Percentiles rank a stretch among this genome's conserved stretches.
These are phyloP conservation scores for Sclerospora graminicola DNA, from an alignment of 352 stramenopile genomes.

Conservation along the genomic window DNA sequence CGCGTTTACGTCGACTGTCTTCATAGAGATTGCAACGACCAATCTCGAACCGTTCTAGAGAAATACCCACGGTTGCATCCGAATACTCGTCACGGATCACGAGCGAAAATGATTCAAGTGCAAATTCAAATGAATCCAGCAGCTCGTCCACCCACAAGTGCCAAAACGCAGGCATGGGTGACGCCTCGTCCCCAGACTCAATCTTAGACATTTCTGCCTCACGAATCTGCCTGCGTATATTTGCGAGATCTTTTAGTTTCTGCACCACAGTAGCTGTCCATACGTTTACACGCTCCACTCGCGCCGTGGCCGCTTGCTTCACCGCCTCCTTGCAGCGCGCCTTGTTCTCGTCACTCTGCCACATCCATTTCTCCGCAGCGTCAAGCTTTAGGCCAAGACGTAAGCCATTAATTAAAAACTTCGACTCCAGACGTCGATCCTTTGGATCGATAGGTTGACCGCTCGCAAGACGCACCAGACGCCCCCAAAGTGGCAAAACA, in stretches of 20 bases:
- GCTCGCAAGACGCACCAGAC: constrained; percentile 14
- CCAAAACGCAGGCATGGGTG: constrained; percentile 37
- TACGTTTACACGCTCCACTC: constrained; percentile 36
- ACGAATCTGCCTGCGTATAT: constrained; percentile 21
- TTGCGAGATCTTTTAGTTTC: constrained; percentile 53
- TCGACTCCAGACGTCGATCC: constrained; percentile 26
- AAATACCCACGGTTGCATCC: constrained; percentile 36
- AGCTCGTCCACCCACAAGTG: constrained; percentile 48
- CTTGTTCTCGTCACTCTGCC: constrained; percentile 51
- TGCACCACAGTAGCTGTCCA: constrained; percentile 49
- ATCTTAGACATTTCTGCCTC: constrained; percentile 16
- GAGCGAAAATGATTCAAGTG: constrained; percentile 35
- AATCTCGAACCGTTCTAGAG: constrained; percentile 54
- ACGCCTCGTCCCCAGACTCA: constrained; percentile 2
- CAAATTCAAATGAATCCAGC: constrained; percentile 61
- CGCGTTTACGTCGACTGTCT: constrained; percentile 31
- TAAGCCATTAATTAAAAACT: constrained; percentile 40
- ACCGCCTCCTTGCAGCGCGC: constrained; percentile 42
- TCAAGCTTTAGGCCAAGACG: constrained; percentile 49
- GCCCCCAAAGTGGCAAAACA: constrained; percentile 39
- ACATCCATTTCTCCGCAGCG: constrained; percentile 69
- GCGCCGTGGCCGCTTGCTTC: constrained; percentile 35
- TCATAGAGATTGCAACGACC: constrained; percentile 18
- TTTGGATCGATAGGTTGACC: constrained; percentile 6
- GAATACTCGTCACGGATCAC: constrained; percentile 56